A percentile compares a stretch with the other conserved stretches of the same genome.
Evolutionary conservation across 352 stramenopile genomes (phyloP).

Genomic region (Globisporangium camurandrum): DNA sequence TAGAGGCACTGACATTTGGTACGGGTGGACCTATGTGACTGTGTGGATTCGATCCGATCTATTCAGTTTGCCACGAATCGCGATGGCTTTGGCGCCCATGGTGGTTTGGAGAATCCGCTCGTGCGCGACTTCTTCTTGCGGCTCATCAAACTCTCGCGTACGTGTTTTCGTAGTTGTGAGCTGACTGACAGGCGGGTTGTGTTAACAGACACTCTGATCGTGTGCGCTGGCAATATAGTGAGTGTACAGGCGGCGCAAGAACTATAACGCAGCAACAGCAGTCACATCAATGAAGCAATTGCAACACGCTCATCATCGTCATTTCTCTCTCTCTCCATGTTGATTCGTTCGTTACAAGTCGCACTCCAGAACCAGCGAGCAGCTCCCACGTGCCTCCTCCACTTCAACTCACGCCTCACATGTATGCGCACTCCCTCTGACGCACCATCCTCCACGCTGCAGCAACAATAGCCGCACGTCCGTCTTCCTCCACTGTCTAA

Average conservation of each 20-base stretch:
- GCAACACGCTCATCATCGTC: too few relatives aligned
- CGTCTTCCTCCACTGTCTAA: conserved; percentile 38
- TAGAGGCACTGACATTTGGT: not conserved
- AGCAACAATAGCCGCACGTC: not conserved
- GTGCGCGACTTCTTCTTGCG: conserved; percentile 55
- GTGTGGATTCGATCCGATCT: not conserved
- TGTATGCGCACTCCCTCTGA: too few relatives aligned
- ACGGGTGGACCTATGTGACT: not conserved
- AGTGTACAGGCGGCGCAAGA: not conserved
- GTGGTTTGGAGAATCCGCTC: conserved; percentile 23
- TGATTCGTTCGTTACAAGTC: not conserved
- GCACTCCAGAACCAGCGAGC: not conserved
- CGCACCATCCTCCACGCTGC: not conserved
- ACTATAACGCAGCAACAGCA: not conserved
- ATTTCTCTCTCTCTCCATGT: conserved; percentile 2
- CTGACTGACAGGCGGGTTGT: too few relatives aligned
- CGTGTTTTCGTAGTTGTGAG: too few relatives aligned
- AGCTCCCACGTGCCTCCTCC: not conserved
- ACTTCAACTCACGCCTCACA: not conserved
- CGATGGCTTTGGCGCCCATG: conserved; percentile 25
- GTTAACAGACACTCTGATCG: too few relatives aligned
- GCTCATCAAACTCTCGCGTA: conserved; percentile 55
- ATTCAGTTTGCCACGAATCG: conserved; percentile 49
- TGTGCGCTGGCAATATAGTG: not conserved
- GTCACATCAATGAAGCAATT: too few relatives aligned